phyloP scores from a whole-genome alignment of 2,329 filamentous ascomycete species.

The Nannizzia gypsea region DNA sequence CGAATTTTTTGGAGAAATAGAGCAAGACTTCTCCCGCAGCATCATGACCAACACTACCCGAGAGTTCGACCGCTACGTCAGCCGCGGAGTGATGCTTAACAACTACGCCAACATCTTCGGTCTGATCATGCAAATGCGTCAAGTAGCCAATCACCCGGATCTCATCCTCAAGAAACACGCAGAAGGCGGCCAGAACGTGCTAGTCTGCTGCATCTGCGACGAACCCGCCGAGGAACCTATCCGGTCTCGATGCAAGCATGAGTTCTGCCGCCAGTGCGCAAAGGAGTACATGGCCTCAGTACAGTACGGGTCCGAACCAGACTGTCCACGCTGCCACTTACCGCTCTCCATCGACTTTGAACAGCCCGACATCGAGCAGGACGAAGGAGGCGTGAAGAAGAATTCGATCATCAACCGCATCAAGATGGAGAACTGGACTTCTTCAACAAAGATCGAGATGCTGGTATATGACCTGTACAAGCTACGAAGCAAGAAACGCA shows the following conservation, averaged over 20 bases:
- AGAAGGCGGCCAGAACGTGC: conserved; percentile 75
- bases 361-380: conserved; percentile 88
- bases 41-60: conserved; percentile 88
- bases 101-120: conserved; percentile 99
- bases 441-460: conserved; percentile 94
- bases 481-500: conserved; percentile 81
- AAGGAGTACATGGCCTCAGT: conserved; percentile 71
- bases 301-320: conserved; percentile 45
- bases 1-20: conserved; percentile 92
- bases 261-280: conserved; percentile 74
- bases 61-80: conserved; percentile 90
- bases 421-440: conserved; percentile 98
- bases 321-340: conserved; percentile 86
- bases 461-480: conserved; percentile 89
- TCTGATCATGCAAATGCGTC: conserved; percentile 98
- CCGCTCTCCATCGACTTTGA: conserved; percentile 81
- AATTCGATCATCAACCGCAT: conserved; percentile 97
- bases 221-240: conserved; percentile 93
- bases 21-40: conserved; percentile 87
- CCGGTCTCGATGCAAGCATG: conserved; percentile 81
- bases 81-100: conserved; percentile 84
- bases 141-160: conserved; percentile 93
- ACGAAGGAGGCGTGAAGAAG: conserved; percentile 77
- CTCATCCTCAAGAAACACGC: conserved; percentile 79
- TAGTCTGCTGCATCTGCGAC: conserved; percentile 91